Base-by-base conservation (phyloP, 148 eudicot genomes). In the Fagopyrum tataricum region DNA sequence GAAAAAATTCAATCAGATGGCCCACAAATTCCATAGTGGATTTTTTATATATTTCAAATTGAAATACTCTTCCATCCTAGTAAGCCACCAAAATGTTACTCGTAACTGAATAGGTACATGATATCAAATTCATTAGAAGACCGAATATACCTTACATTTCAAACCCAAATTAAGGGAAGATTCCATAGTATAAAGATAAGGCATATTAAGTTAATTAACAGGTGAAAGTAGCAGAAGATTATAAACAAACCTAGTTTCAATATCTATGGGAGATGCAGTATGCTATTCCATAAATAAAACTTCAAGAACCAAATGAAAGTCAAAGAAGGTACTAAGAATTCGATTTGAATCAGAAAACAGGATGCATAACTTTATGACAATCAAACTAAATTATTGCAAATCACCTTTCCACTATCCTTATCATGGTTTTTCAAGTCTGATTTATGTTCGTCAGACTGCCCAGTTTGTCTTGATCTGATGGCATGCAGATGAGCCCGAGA, bases 401-500 rank as follows among this genome's bases (percentile, higher is more conserved):
- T 82, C 71, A 89, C 95, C 96, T 88, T 89, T 52, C 78, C 81
- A 72, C 70, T 49, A 42, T 41, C 73, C 75, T 80, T 81, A 62
- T 73, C 82, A 75, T 74, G 82, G 49, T 82, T 76, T 31, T 77
- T 80, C 3, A 64, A 46, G 62, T 52, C 76, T 21, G 82, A 78
- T 68, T 82, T 75, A 69, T 77, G 75, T 69, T 84, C 89, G 12
- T 78, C 90, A 6, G 74, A 71, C 66, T 76, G 76, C 64, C 87
- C 93, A 80, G 74, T 78, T 80, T 82, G 80, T 72, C 99, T 84
- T 40, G 85, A 81, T 59, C 80, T 83, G 48, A 90, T 91, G 68
- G 97, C 96, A 68, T 81, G 91, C 73, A 95, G 83, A 83, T 95
- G 99, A 81, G 99, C 90, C 76, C 83, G 94, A 24, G 96, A 85